These are phyloP conservation scores for Starmerella vaccinii DNA, from an alignment of 805 yeast species.

Conservation along the genomic window DNA sequence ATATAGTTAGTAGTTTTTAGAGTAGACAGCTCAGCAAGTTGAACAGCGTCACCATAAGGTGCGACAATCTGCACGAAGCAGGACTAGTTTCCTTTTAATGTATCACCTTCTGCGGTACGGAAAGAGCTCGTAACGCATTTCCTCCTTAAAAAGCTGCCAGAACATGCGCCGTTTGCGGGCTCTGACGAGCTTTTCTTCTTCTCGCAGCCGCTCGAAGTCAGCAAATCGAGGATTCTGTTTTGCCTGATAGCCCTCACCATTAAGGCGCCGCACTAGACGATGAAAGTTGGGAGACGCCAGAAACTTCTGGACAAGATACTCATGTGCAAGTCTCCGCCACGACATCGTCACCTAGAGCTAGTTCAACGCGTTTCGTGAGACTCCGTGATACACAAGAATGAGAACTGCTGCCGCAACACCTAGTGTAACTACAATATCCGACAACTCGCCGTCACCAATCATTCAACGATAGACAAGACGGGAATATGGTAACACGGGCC, in stretches of 20 bases:
- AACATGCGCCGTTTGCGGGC: conserved; percentile 16
- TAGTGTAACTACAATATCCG: conserved; percentile 58
- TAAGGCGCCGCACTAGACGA: conserved; percentile 23
- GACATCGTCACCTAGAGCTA: conserved; percentile 6
- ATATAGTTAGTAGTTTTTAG: neutral
- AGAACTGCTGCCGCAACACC: conserved; percentile 65
- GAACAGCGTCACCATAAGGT: neutral
- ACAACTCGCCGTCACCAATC: conserved; percentile 77
- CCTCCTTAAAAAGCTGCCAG: conserved; percentile 24
- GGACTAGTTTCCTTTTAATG: too few relatives aligned
- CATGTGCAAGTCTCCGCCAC: conserved; percentile 24
- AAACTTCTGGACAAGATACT: conserved; percentile 22
- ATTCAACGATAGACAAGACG: conserved; percentile 33
- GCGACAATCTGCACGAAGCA: neutral
- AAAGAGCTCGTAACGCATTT: conserved; percentile 22
- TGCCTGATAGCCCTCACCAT: conserved; percentile 16
- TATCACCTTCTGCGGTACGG: conserved; percentile 5
- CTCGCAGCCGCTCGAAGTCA: conserved; percentile 3
- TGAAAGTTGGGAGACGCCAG: conserved; percentile 26
- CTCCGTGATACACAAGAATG: conserved; percentile 61
- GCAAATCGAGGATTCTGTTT: neutral
- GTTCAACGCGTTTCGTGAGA: conserved; percentile 38
- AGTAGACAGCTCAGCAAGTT: neutral
- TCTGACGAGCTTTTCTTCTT: neutral
- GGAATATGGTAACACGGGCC: neutral